A percentile compares a stretch with the other conserved stretches of the same genome.
Evolutionary conservation across 176 grass and related monocot species (phyloP).

Genomic region (Pontederia paniculata): DNA sequence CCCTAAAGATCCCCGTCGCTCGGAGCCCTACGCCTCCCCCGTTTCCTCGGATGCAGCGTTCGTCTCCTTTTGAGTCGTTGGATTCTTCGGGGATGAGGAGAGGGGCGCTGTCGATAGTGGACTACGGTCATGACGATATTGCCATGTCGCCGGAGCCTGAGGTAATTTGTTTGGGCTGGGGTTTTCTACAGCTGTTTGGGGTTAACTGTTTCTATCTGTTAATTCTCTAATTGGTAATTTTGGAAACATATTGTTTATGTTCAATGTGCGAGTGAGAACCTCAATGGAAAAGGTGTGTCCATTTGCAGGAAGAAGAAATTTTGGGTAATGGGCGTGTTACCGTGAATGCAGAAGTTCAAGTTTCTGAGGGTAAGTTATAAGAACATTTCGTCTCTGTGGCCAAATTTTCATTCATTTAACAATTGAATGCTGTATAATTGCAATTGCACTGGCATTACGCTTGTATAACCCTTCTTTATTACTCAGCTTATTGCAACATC

Average conservation of each 20-base stretch:
- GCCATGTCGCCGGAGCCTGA: slow-evolving; percentile 15
- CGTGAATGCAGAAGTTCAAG: neutral
- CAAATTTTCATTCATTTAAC: neutral
- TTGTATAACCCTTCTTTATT: too few relatives aligned
- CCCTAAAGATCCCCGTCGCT: slow-evolving; percentile 12
- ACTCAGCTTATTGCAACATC: too few relatives aligned
- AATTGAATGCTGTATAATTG: neutral
- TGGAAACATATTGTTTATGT: neutral
- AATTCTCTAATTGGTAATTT: neutral
- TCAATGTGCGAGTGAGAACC: neutral
- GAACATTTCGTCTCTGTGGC: neutral
- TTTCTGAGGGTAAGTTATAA: neutral
- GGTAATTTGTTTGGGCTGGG: neutral
- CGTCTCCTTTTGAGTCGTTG: neutral
- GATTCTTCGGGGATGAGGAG: neutral
- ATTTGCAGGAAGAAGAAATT: slow-evolving; percentile 10
- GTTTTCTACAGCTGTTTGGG: neutral
- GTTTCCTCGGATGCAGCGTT: neutral
- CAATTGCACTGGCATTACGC: neutral
- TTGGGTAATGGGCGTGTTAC: slow-evolving; percentile 1
- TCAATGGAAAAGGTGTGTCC: neutral
- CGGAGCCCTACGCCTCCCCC: slow-evolving; percentile 14
- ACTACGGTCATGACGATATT: slow-evolving; percentile 10
- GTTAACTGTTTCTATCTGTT: neutral
- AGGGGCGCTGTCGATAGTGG: slow-evolving; percentile 11